phyloP scores from a whole-genome alignment of 805 yeast genomes.

The Cephaloascus albidus region DNA sequence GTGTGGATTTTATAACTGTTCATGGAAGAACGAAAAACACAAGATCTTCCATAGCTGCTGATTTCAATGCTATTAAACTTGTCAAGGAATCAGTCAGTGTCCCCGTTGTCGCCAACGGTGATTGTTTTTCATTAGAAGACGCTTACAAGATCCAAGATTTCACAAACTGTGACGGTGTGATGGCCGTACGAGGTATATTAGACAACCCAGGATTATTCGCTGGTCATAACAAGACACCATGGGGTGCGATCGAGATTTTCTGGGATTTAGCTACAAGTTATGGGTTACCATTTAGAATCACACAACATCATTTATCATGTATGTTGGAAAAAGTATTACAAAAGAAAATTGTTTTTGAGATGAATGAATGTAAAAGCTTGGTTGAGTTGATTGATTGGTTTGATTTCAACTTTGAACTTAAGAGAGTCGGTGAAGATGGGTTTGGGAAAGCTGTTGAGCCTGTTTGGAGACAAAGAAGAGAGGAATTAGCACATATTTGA shows the following conservation, averaged over 20 bases:
- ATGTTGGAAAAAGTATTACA: slow-evolving; percentile 58
- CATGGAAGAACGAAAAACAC: slow-evolving; percentile 88
- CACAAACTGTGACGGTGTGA: slow-evolving; percentile 85
- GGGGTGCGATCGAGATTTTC: slow-evolving; percentile 83
- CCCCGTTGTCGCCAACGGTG: slow-evolving; percentile 98
- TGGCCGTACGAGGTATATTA: slow-evolving; percentile 89
- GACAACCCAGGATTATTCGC: slow-evolving; percentile 86
- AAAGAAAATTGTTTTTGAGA: slow-evolving; percentile 25
- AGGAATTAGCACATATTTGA: slow-evolving; percentile 14
- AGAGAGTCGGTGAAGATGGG: slow-evolving; percentile 57
- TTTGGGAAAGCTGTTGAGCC: slow-evolving; percentile 50
- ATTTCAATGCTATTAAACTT: slow-evolving; percentile 69
- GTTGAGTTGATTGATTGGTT: slow-evolving; percentile 76
- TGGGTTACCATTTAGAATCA: slow-evolving; percentile 77
- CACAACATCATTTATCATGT: slow-evolving; percentile 82
- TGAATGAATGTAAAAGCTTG: slow-evolving; percentile 53
- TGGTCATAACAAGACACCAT: slow-evolving; percentile 71
- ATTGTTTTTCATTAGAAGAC: slow-evolving; percentile 65
- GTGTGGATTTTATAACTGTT: slow-evolving; percentile 89
- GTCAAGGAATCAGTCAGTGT: slow-evolving; percentile 47
- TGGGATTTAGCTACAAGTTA: slow-evolving; percentile 71
- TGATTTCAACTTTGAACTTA: slow-evolving; percentile 58
- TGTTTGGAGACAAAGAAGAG: slow-evolving; percentile 22
- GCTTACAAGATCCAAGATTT: slow-evolving; percentile 47
- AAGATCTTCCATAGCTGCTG: slow-evolving; percentile 75